Conservation (phyloP, 164 flowering plant species). For the Macadamia tetraphylla region DNA sequence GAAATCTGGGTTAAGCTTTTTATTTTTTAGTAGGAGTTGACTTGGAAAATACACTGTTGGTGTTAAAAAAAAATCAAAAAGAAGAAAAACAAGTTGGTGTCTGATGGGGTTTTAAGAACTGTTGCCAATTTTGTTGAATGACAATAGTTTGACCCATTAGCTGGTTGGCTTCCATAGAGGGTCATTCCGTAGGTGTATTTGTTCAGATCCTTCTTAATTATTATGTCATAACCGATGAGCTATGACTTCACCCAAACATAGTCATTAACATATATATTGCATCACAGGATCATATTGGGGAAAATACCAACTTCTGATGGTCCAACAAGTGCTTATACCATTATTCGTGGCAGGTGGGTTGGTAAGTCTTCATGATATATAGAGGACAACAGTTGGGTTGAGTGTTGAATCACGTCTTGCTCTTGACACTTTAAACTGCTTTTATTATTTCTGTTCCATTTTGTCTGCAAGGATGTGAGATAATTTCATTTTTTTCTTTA, state of each 20-base stretch:
- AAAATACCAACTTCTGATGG: constrained; percentile 88
- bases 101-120: no score
- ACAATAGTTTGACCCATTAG: not conserved
- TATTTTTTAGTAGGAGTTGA: no score
- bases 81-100: no score
- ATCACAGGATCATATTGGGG: constrained; percentile 96
- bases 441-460: not conserved
- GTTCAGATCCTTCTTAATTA: constrained; percentile 15
- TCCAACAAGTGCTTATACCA: constrained; percentile 72
- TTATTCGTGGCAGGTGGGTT: constrained; percentile 93
- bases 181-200: constrained; percentile 10
- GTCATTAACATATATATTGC: constrained; percentile 54
- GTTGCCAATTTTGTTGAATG: not conserved
- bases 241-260: constrained; percentile 32
- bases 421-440: constrained; percentile 5
- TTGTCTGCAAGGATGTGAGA: not conserved
- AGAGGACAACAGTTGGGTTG: constrained; percentile 18
- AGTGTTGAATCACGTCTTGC: constrained; percentile 8
- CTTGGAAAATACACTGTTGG: no score
- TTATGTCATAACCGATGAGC: constrained; percentile 22
- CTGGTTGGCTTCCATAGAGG: constrained; percentile 4
- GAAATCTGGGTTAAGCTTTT: no score
- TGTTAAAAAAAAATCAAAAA: no score
- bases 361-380: constrained; percentile 50
- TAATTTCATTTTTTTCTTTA: constrained; percentile 9